Evolutionary conservation across 169 alveolate genomes (phyloP), one percentile per base, ranked within the genome.

Genomic region (Plasmodium gallinaceum): DNA sequence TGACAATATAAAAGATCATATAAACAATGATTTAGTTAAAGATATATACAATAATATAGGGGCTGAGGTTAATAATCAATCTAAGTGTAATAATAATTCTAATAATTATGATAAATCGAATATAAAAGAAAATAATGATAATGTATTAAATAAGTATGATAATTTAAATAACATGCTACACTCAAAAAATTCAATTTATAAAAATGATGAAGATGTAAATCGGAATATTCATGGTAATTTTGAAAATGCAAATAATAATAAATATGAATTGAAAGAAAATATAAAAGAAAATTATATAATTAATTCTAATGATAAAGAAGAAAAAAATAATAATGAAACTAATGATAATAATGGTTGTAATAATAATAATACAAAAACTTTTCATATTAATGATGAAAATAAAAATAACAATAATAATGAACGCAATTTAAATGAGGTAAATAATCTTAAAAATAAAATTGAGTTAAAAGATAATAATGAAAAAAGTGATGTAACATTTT

Each of bases 351-450:
- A 20, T 26, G 43, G 58, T 18, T 18, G 14, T 6, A 7, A 54
- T 18, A 2, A 64, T 1, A n/a, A 2, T 2, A 32, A 32, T 32
- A 4, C 39, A 32, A 32, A 32, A 4, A 32, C 1, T 32, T 32
- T 1, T 4, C 39, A 1, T 32, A 4, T 2, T 32, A 48, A 46
- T 22, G 24, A 61, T 32, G 42, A 39, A 18, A 32, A 32, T 26
- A 24, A 54, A 18, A 73, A 73, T 37, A 24, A 14, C 2, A n/a
- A 20, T 20, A 45, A 75, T 75, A 14, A 45, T 39, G 26, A 64
- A 48, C n/a, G 42, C 45, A 48, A 51, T 39, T 43, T 22, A 26
- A 12, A 32, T 51, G 6, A 48, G 26, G 14, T 3, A 12, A 61
- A 18, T 3, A 45, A 20, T 20, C 39, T 45, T n/a, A 57, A 10